A percentile compares a stretch with the other conserved stretches of the same genome.
phyloP scores from a whole-genome alignment of 345 rosid genomes.

The Citrus unshiu region DNA sequence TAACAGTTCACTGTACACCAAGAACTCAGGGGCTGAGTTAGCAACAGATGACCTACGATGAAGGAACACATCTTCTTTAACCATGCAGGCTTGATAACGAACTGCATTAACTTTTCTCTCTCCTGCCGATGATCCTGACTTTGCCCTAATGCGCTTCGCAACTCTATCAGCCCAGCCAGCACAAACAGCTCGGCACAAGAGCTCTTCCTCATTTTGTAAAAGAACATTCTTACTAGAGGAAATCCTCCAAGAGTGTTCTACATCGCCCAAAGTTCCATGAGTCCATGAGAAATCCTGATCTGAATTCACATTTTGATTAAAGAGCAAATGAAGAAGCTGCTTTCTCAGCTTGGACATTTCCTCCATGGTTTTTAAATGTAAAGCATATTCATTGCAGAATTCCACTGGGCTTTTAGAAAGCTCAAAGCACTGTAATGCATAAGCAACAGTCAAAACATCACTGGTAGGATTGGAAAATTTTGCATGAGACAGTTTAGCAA shows the following conservation, averaged over 20 bases:
- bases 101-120: constrained; percentile 45
- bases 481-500: constrained; percentile 44
- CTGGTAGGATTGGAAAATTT: constrained; percentile 76
- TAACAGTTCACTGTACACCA: constrained; percentile 76
- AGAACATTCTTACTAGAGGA: constrained; percentile 48
- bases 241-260: constrained; percentile 66
- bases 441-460: constrained; percentile 72
- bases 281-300: constrained; percentile 65
- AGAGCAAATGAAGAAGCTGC: constrained; percentile 76
- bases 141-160: constrained; percentile 50
- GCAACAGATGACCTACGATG: constrained; percentile 75
- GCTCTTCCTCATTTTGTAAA: constrained; percentile 60
- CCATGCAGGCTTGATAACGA: constrained; percentile 64
- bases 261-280: constrained; percentile 59
- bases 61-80: constrained; percentile 69
- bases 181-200: constrained; percentile 70
- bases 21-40: constrained; percentile 68
- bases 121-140: constrained; percentile 25
- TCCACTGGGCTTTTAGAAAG: constrained; percentile 32
- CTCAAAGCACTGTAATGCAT: constrained; percentile 73
- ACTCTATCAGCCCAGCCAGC: constrained; percentile 99
- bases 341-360: constrained; percentile 88
- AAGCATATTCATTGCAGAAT: constrained; percentile 56
- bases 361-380: constrained; percentile 82
- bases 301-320: constrained; percentile 33